Evolutionary conservation across 495 filamentous ascomycete genomes (phyloP), one percentile per base, ranked within the genome.

Genomic region (Tuber melanosporum): DNA sequence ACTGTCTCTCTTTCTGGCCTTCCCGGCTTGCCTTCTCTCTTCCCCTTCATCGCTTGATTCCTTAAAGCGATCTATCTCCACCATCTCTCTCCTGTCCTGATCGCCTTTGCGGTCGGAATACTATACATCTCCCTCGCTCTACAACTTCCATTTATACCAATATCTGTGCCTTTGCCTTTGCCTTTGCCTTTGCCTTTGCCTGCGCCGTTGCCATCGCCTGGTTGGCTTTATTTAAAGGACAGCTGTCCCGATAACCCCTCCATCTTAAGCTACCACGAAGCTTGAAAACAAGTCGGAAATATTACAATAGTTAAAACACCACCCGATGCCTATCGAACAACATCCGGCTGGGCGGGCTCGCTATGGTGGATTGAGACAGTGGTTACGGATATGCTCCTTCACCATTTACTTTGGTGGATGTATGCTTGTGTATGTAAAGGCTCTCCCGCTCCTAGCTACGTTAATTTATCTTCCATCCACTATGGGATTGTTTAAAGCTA

Each of bases 291-390:
- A 44, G 57, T 43, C n/a, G 7, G 62, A 81, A n/a, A 19, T 36
- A 32, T 66, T 2, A 36, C 26, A 36, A 46, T 41, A 42, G 46
- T 73, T 52, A 41, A 39, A 69, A 69, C 43, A 45, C 26, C 9
- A 36, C 71, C 42, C 42, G 26, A 49, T 42, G 72, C 73, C 39
- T 43, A 46, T 39, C 22, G 75, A 82, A 17, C 71, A 47, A 22
- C 82, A 83, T 69, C 82, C 82, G 3, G 81, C 78, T 73, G 82
- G 82, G 36, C 43, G 73, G n/a, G 72, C 76, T 42, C 81, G 73
- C 47, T 83, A 83, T 81, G 73, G 82, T 36, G 74, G 81, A 19
- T 75, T 81, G 62, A 74, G 57, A 41, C 81, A 81, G 73, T 83
- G 78, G 43, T 45, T 81, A 46, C 76, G 82, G 26, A 81, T 83